A percentile compares a stretch with the other conserved stretches of the same genome.
Evolutionary conservation across 1,284 basidiomycete genomes (phyloP).

Genomic region (Clitocybe nebularis): DNA sequence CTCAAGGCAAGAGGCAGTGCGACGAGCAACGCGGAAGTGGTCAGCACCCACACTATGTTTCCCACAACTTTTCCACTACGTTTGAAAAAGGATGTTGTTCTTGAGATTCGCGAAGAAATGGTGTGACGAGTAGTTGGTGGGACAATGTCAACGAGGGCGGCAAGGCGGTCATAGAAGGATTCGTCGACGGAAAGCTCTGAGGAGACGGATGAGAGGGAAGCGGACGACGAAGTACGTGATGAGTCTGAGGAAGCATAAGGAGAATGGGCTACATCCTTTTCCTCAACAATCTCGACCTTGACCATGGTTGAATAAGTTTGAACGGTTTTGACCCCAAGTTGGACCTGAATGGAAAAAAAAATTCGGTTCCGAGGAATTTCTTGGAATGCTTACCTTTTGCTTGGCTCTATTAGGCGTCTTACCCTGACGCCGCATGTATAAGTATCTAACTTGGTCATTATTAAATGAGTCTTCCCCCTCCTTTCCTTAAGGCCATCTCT

Average conservation of each 20-base stretch:
- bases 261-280: constrained; percentile 59
- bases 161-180: constrained; percentile 84
- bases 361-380: constrained; percentile 21
- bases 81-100: constrained; percentile 61
- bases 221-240: constrained; percentile 62
- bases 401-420: constrained; percentile 24
- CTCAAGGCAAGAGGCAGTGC: constrained; percentile 91
- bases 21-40: constrained; percentile 90
- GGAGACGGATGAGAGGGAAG: constrained; percentile 71
- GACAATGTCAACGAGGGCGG: constrained; percentile 93
- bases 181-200: constrained; percentile 71
- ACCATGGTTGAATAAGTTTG: constrained; percentile 50
- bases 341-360: constrained; percentile 16
- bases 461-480: constrained; percentile 20
- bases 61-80: constrained; percentile 72
- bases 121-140: constrained; percentile 84
- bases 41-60: constrained; percentile 91
- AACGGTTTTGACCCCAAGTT: background rate
- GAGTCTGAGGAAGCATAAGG: constrained; percentile 67
- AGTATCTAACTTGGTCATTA: constrained; percentile 24
- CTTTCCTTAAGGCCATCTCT: constrained; percentile 12
- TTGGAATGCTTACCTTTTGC: constrained; percentile 12
- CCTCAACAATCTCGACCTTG: constrained; percentile 81
- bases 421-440: constrained; percentile 30
- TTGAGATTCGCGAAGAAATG: constrained; percentile 60